These are phyloP conservation scores for Mortierella alpina DNA, from an alignment of 192 early-diverging fungal species.

Conservation along the genomic window DNA sequence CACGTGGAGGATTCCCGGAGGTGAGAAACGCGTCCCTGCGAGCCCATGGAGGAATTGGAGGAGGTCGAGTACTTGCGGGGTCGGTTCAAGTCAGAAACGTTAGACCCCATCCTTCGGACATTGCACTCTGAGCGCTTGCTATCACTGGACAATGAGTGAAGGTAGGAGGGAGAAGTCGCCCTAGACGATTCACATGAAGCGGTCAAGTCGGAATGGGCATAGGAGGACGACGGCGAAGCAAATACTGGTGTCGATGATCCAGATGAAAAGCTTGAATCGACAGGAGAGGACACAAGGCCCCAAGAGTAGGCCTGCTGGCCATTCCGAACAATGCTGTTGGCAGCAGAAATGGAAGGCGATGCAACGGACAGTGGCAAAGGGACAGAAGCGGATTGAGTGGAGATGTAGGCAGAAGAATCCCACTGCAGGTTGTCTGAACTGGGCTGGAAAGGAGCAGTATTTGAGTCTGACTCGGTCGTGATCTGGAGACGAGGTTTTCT, in stretches of 20 bases:
- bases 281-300: conserved; percentile 37
- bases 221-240: conserved; percentile 41
- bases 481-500: conserved; percentile 33
- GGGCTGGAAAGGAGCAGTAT: too few relatives aligned
- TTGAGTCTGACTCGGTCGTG: conserved; percentile 2
- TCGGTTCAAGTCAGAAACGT: conserved; percentile 19
- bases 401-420: background rate
- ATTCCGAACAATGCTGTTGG: conserved; percentile 28
- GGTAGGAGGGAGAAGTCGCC: conserved; percentile 24
- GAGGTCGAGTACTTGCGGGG: conserved; percentile 48
- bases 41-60: conserved; percentile 30
- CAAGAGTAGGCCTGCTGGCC: conserved; percentile 29
- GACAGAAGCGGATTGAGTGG: conserved; percentile 2
- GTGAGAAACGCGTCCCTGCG: conserved; percentile 13
- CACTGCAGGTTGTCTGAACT: background rate
- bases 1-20: conserved; percentile 13
- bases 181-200: conserved; percentile 38
- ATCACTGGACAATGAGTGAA: conserved; percentile 7
- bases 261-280: conserved; percentile 46
- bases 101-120: conserved; percentile 4
- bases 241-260: conserved; percentile 28
- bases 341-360: conserved; percentile 35
- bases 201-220: conserved; percentile 31
- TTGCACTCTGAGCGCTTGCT: conserved; percentile 21
- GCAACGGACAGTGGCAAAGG: background rate